Percentiles rank a stretch among this genome's conserved stretches.
phyloP scores from a whole-genome alignment of 805 yeast genomes.

The Groenewaldozyma tartarivorans region DNA sequence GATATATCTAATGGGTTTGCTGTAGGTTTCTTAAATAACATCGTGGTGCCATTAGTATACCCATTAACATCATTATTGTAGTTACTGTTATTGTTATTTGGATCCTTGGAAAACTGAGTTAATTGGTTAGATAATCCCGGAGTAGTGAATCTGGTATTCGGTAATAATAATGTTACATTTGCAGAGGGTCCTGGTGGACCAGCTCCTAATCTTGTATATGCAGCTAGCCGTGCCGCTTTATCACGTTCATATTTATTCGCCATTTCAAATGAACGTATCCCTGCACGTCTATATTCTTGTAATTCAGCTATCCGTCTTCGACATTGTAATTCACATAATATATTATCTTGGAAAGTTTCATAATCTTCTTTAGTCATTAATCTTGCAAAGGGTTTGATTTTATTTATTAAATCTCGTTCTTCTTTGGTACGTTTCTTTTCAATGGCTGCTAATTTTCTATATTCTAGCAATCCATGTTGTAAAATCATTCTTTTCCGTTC shows the following conservation, averaged over 20 bases:
- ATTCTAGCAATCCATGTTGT: conserved; percentile 71
- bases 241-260: conserved; percentile 87
- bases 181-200: conserved; percentile 2
- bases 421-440: conserved; percentile 87
- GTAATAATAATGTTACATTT: background rate
- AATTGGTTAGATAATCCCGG: background rate
- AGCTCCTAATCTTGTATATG: conserved; percentile 40
- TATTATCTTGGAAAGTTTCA: conserved; percentile 60
- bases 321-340: conserved; percentile 67
- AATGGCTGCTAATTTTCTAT: conserved; percentile 64
- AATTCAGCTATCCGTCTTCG: conserved; percentile 77
- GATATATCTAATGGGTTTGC: conserved; percentile 30
- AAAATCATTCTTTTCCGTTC: conserved; percentile 81
- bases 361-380: conserved; percentile 76
- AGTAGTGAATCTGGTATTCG: background rate
- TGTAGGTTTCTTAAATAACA: conserved; percentile 17
- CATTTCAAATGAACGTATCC: conserved; percentile 72
- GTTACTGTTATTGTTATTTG: too few species aligned
- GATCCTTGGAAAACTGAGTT: conserved; percentile 1
- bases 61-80: background rate
- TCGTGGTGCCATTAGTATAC: background rate
- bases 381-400: conserved; percentile 71
- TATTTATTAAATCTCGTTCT: conserved; percentile 71
- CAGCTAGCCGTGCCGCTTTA: conserved; percentile 55
- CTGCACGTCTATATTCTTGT: conserved; percentile 89